phyloP scores from a whole-genome alignment of 805 yeast species.

The Candida ortonii region DNA sequence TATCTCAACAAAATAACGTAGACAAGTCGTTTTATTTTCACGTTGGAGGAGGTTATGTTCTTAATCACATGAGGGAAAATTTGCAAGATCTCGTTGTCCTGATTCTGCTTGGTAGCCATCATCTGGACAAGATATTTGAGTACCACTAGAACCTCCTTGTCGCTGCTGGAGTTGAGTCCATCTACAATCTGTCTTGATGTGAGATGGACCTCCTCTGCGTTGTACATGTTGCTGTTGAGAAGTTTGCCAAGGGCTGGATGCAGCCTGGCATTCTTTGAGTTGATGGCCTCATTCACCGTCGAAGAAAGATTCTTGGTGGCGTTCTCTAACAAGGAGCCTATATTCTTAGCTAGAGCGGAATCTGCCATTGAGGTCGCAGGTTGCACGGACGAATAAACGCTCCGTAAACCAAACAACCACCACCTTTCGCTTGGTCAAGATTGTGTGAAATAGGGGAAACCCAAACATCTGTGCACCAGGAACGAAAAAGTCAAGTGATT shows the following conservation, averaged over 20 bases:
- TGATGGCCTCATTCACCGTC: constrained; percentile 76
- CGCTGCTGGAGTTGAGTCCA: constrained; percentile 64
- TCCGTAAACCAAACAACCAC: too few relatives aligned
- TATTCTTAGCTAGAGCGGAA: constrained; percentile 24
- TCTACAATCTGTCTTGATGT: constrained; percentile 65
- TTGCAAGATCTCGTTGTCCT: constrained; percentile 40
- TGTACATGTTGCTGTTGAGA: constrained; percentile 23
- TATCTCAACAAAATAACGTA: constrained; percentile 69
- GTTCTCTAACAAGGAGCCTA: constrained; percentile 73
- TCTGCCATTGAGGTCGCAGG: constrained; percentile 21
- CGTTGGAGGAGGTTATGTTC: constrained; percentile 67
- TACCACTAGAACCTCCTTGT: constrained; percentile 60
- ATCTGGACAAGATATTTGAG: constrained; percentile 52
- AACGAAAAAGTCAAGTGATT: too few relatives aligned
- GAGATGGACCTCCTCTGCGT: constrained; percentile 25
- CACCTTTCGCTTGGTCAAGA: too few relatives aligned
- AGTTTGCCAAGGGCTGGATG: constrained; percentile 20
- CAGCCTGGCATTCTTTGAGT: constrained; percentile 12
- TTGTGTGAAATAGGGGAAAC: too few relatives aligned
- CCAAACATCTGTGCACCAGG: too few relatives aligned
- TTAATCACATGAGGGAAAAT: constrained; percentile 86
- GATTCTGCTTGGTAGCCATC: constrained; percentile 31
- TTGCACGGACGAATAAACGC: too few relatives aligned
- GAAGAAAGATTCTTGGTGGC: constrained; percentile 78
- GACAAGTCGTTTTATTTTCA: constrained; percentile 71